phyloP scores from a whole-genome alignment of 441 rosid genomes.

The Gossypium schwendimanii region DNA sequence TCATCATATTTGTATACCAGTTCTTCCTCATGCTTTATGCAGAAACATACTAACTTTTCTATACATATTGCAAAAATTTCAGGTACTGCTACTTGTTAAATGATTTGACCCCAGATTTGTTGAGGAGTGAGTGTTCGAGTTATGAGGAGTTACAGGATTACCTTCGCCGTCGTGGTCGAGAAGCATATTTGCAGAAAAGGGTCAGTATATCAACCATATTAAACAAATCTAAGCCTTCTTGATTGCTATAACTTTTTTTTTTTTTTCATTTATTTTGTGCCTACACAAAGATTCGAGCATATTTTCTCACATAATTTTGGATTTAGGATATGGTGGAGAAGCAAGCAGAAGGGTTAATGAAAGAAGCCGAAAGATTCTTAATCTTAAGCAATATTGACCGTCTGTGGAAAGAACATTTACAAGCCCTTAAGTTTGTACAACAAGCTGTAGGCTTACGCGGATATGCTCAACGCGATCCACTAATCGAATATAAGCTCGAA shows the following conservation, averaged over 20 bases:
- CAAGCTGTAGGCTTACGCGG: conserved; percentile 96
- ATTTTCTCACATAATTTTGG: background rate
- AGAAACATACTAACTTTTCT: background rate
- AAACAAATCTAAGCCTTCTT: background rate
- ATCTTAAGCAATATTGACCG: conserved; percentile 89
- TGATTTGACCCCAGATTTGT: conserved; percentile 70
- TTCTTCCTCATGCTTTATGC: background rate
- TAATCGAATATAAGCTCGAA: conserved; percentile 90
- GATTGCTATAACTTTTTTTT: background rate
- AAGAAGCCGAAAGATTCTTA: conserved; percentile 86
- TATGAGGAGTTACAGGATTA: conserved; percentile 71
- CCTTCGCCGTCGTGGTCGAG: conserved; percentile 72
- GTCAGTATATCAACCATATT: conserved; percentile 30
- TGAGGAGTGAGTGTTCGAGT: conserved; percentile 56
- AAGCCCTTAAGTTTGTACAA: conserved; percentile 89
- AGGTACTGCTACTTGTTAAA: conserved; percentile 90
- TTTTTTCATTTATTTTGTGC: background rate
- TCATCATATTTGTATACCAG: background rate
- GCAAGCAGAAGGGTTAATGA: conserved; percentile 83
- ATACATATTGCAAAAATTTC: conserved; percentile 13
- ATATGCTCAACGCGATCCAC: conserved; percentile 95
- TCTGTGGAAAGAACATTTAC: conserved; percentile 97
- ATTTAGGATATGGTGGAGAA: conserved; percentile 71
- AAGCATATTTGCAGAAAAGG: conserved; percentile 89
- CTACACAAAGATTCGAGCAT: background rate